Conservation (phyloP, 2,329 filamentous ascomycete species). For the Hypoxylon sp. region DNA sequence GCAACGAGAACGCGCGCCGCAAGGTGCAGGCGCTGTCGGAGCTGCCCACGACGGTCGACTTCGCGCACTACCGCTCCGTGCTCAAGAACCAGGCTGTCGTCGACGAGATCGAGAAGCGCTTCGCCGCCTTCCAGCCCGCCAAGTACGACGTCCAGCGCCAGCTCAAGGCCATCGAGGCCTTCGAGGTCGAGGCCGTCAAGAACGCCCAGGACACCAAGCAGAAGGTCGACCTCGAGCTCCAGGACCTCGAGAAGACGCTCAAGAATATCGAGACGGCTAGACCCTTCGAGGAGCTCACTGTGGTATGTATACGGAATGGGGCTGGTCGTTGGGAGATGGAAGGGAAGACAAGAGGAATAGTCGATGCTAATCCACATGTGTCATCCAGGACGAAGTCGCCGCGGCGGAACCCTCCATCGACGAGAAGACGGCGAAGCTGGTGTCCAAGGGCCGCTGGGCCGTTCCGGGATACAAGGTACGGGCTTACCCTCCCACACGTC, state of each 20-base stretch:
- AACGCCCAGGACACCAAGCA: conserved; percentile 97
- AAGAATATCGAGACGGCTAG: conserved; percentile 97
- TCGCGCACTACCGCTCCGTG: conserved; percentile 88
- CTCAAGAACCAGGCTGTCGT: conserved; percentile 97
- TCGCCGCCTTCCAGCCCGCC: conserved; percentile 89
- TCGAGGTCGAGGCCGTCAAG: conserved; percentile 96
- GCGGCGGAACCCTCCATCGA: conserved; percentile 96
- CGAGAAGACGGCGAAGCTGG: conserved; percentile 93
- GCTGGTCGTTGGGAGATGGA: no score
- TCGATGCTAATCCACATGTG: conserved; percentile 51
- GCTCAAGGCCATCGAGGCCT: conserved; percentile 97
- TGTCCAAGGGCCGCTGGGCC: conserved; percentile 98
- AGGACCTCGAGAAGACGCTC: conserved; percentile 93
- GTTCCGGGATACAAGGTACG: conserved; percentile 98
- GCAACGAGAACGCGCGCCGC: conserved; percentile 98
- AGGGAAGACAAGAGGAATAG: no score
- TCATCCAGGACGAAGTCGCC: conserved; percentile 87
- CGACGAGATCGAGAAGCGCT: conserved; percentile 97
- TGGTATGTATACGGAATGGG: no score
- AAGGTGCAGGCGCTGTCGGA: conserved; percentile 88
- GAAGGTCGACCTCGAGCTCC: conserved; percentile 94
- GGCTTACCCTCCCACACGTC: conserved; percentile 28
- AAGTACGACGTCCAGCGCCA: conserved; percentile 95
- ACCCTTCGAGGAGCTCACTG: conserved; percentile 96
- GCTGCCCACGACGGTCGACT: conserved; percentile 90